A percentile compares a stretch with the other conserved stretches of the same genome.
Evolutionary conservation across 169 alveolate genomes (phyloP).

Genomic region (Plasmodium berghei): DNA sequence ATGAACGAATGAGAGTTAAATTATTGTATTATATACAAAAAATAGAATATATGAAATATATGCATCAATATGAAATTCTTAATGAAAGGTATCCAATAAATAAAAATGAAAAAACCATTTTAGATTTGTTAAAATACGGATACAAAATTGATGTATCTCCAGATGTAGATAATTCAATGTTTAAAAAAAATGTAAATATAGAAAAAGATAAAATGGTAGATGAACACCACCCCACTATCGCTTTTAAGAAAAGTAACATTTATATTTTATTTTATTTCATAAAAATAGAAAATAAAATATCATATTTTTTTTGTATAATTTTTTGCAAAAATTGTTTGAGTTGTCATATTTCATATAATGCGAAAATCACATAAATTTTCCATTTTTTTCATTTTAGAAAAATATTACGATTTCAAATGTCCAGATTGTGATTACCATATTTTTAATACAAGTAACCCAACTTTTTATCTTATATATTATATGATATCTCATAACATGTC

Average conservation of each 20-base stretch:
- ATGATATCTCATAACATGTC: too few species aligned
- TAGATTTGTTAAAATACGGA: constrained; percentile 41
- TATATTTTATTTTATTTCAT: not conserved
- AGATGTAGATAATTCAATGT: constrained; percentile 53
- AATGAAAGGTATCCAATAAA: constrained; percentile 49
- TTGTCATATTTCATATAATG: not conserved
- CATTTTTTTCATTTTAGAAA: constrained; percentile 19
- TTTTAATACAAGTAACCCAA: constrained; percentile 37
- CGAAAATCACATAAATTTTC: not conserved
- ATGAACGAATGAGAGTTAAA: constrained; percentile 53
- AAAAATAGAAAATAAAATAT: not conserved
- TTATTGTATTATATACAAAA: constrained; percentile 33
- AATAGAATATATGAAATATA: constrained; percentile 42
- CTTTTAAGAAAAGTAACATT: not conserved
- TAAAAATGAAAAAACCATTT: constrained; percentile 51
- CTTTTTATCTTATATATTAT: too few species aligned
- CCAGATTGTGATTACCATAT: constrained; percentile 43
- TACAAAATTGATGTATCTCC: constrained; percentile 60
- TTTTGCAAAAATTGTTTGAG: not conserved
- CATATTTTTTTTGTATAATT: not conserved
- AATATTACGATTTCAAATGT: constrained; percentile 55
- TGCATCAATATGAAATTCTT: constrained; percentile 51
- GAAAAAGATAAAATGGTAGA: constrained; percentile 2
- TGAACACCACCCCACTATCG: not conserved
- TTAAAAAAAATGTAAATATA: constrained; percentile 7